These are phyloP conservation scores for Aspergillus olivimuriae DNA, from an alignment of 495 filamentous ascomycete species.

Conservation along the genomic window DNA sequence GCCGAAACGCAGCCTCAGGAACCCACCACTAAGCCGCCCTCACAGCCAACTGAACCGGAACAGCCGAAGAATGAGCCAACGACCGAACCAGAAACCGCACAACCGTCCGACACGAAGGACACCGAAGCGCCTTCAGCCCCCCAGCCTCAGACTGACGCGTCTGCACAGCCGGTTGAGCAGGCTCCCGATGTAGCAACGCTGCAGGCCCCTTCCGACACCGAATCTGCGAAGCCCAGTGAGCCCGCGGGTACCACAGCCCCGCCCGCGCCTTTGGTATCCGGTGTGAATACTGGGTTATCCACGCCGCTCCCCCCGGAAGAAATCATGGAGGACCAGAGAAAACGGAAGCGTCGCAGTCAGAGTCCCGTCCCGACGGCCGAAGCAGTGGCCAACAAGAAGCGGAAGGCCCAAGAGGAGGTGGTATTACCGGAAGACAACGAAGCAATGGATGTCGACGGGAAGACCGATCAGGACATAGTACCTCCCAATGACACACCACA, in stretches of 20 bases:
- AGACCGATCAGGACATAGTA: conserved; percentile 1
- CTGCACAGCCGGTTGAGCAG: conserved; percentile 20
- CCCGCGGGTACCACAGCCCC: conserved; percentile 13
- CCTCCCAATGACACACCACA: conserved; percentile 3
- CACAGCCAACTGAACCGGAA: conserved; percentile 5
- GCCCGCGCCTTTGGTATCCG: conserved; percentile 16
- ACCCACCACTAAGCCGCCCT: conserved; percentile 11
- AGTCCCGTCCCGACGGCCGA: conserved; percentile 55
- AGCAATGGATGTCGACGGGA: conserved; percentile 8
- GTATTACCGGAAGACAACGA: conserved; percentile 25
- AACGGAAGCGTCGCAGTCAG: conserved; percentile 67
- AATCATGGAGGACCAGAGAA: conserved; percentile 52
- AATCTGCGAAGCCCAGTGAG: too few relatives aligned
- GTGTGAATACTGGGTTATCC: conserved; percentile 24
- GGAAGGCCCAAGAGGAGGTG: conserved; percentile 29
- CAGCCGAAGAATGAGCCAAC: conserved; percentile 1
- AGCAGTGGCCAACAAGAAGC: conserved; percentile 38
- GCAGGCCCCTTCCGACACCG: too few relatives aligned
- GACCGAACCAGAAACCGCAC: neutral
- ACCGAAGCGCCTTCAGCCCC: conserved; percentile 3
- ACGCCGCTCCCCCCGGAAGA: conserved; percentile 32
- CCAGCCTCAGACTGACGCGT: conserved; percentile 9
- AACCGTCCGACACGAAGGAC: conserved; percentile 2
- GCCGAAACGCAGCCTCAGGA: conserved; percentile 6
- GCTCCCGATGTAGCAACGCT: conserved; percentile 16